Evolutionary conservation across 2,329 filamentous ascomycete species (phyloP).

Genomic region (Aureobasidium subglaciale): DNA sequence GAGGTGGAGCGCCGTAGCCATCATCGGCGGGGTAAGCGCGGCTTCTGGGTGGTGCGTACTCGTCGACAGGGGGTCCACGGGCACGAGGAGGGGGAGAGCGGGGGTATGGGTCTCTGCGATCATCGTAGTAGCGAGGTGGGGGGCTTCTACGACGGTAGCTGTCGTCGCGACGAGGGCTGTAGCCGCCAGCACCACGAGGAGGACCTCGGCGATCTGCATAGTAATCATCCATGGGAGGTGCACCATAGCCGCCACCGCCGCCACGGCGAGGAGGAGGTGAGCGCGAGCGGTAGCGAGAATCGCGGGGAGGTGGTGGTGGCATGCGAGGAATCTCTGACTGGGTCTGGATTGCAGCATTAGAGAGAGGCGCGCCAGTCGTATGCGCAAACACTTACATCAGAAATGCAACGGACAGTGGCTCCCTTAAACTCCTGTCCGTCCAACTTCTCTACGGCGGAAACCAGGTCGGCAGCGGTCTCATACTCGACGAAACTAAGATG

Average conservation of each 20-base stretch:
- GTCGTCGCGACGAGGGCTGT: constrained; percentile 74
- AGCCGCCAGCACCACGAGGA: constrained; percentile 67
- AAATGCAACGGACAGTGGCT: constrained; percentile 72
- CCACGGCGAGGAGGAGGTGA: constrained; percentile 64
- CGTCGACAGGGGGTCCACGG: constrained; percentile 67
- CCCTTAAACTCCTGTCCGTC: constrained; percentile 92
- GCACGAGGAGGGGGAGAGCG: constrained; percentile 52
- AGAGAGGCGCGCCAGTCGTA: constrained; percentile 6
- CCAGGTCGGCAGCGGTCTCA: constrained; percentile 83
- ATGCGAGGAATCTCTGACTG: constrained; percentile 63
- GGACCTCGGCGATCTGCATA: constrained; percentile 66
- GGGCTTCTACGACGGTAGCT: constrained; percentile 81
- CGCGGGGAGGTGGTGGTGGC: constrained; percentile 34
- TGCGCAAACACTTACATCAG: constrained; percentile 60
- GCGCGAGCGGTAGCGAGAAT: constrained; percentile 67
- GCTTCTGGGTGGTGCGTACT: constrained; percentile 58
- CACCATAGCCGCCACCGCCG: constrained; percentile 39
- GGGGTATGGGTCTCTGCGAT: constrained; percentile 67
- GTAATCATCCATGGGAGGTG: constrained; percentile 61
- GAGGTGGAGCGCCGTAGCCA: constrained; percentile 52
- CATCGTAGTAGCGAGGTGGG: constrained; percentile 79
- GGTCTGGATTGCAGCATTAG: constrained; percentile 45
- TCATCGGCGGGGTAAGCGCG: constrained; percentile 60
- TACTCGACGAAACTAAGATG: constrained; percentile 84
- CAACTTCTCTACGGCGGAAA: constrained; percentile 88